Base-by-base conservation (phyloP, 169 alveolate genomes). In the Plasmodium falciparum region DNA sequence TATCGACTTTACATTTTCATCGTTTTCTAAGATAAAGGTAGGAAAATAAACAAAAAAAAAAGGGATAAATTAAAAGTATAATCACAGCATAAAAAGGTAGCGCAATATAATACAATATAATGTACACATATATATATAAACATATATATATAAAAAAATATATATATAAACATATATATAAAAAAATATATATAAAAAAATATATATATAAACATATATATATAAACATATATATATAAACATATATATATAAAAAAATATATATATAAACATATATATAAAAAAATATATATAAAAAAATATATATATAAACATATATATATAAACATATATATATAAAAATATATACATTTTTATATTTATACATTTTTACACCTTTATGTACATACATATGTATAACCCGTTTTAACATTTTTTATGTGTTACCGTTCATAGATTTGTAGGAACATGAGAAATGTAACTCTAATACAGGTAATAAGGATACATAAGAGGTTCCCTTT, bases 381-480 rank as follows among this genome's bases (percentile, higher is more conserved):
- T 9, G 9, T 26, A 26, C 11, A 12, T 56, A 56, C n/a, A 56
- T 15, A 62, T 62, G 29, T 62, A 6, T 62, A 26, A 62, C 29
- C 29, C 65, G 13, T 26, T 62, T 39, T 13, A 20, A 3, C 1
- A 26, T 12, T 12, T 7, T 39, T 12, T 26, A 5, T 39, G 2
- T 47, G 50, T 66, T 59, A 78, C 89, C 76, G 17, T 78, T 78
- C 9, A 39, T 1, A 12, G 67, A 50, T 58, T 66, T 78, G 29
- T 59, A 78, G 0, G 89, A 78, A 13, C 78, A 58, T 17, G 89
- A 78, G 17, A 50, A 78, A 71, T 78, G 89, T 12, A 78, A 12
- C 45, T 78, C 78, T 61, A 78, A 29, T 15, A 54, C 71, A 0
- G 89, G 89, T 2, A 78, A 43, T 9, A 78, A 26, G 0, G 89